These are phyloP conservation scores for Psilocybe subaeruginosa DNA, from an alignment of 768 basidiomycete genomes.

Conservation along the genomic window DNA sequence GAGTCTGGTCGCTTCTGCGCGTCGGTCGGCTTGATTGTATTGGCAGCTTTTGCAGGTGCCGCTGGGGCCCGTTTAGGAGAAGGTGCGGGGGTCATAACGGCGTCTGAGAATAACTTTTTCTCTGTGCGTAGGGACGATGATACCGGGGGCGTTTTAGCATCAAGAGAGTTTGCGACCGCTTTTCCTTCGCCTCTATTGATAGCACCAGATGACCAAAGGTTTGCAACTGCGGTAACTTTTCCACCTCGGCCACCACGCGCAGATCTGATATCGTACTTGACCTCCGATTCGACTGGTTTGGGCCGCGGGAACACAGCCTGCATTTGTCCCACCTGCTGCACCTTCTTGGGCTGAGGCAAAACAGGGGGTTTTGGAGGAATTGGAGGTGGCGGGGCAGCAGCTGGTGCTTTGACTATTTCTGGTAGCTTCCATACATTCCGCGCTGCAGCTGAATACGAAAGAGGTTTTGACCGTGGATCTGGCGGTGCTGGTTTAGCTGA, in stretches of 20 bases:
- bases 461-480: constrained; percentile 16
- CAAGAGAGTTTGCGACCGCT: constrained; percentile 10
- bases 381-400: constrained; percentile 7
- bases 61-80: constrained; percentile 5
- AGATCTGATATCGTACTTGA: constrained; percentile 74
- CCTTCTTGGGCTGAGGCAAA: constrained; percentile 23
- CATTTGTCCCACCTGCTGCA: constrained; percentile 19
- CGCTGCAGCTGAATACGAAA: constrained; percentile 29
- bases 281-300: constrained; percentile 47
- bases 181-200: constrained; percentile 18
- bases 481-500: constrained; percentile 18
- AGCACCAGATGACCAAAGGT: constrained; percentile 71
- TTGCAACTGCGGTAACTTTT: constrained; percentile 70
- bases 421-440: constrained; percentile 22
- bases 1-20: constrained; percentile 23
- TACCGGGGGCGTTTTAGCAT: neutral
- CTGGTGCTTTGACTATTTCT: constrained; percentile 8
- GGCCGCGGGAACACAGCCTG: constrained; percentile 33
- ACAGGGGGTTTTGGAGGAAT: constrained; percentile 14
- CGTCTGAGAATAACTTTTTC: constrained; percentile 27
- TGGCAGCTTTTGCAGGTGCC: neutral
- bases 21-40: constrained; percentile 4
- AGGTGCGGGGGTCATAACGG: constrained; percentile 23
- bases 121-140: constrained; percentile 13
- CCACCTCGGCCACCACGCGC: constrained; percentile 81